These are phyloP conservation scores for Ascoidea asiatica DNA, from an alignment of 805 yeast genomes.

Conservation along the genomic window DNA sequence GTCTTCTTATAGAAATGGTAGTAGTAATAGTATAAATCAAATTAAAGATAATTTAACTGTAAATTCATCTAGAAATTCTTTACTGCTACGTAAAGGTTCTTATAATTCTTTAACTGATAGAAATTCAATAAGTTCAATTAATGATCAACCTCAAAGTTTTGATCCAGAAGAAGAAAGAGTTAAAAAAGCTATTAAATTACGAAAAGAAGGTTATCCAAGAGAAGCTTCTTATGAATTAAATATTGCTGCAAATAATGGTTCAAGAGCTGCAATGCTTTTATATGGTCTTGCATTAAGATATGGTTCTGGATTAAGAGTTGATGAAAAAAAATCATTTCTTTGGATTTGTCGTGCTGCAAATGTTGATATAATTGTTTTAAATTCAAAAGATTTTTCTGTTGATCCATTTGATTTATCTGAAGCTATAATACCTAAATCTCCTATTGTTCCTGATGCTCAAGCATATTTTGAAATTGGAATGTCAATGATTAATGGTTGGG, in stretches of 20 bases:
- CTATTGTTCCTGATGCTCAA: slow-evolving; percentile 30
- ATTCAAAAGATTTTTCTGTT: slow-evolving; percentile 13
- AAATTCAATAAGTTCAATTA: background rate
- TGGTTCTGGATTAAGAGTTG: slow-evolving; percentile 56
- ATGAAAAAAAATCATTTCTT: slow-evolving; percentile 36
- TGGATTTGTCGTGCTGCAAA: slow-evolving; percentile 48
- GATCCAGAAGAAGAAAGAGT: slow-evolving; percentile 18
- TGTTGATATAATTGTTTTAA: slow-evolving; percentile 16
- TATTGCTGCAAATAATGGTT: slow-evolving; percentile 48
- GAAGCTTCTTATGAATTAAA: slow-evolving; percentile 61
- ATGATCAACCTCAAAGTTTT: background rate
- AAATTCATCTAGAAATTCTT: background rate
- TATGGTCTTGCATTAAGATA: slow-evolving; percentile 54
- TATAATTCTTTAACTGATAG: background rate
- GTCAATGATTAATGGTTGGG: slow-evolving; percentile 43
- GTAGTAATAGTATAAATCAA: too few relatives aligned
- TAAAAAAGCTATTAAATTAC: slow-evolving; percentile 30
- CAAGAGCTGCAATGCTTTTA: slow-evolving; percentile 51
- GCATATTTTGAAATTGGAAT: slow-evolving; percentile 53
- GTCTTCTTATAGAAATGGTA: background rate
- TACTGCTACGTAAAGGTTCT: background rate
- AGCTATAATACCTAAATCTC: slow-evolving; percentile 20
- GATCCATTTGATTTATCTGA: slow-evolving; percentile 22
- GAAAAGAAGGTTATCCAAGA: slow-evolving; percentile 44
- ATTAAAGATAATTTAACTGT: background rate